These are phyloP conservation scores for Fusarium veterinarium DNA, from an alignment of 2,329 filamentous ascomycete species.

Conservation along the genomic window DNA sequence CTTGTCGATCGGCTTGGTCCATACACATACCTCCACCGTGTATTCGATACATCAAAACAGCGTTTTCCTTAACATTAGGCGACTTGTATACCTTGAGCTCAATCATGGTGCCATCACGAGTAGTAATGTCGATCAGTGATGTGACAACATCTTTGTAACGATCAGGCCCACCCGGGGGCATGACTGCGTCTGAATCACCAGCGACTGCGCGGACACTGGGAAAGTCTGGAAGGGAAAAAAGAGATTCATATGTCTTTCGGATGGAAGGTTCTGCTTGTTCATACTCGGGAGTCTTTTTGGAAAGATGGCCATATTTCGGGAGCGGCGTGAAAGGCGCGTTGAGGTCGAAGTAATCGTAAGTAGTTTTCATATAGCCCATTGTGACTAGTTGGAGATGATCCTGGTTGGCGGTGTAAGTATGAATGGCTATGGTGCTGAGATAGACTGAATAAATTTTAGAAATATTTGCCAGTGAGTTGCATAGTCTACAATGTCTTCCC, in stretches of 20 bases:
- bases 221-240: neutral
- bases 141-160: slow-evolving; percentile 24
- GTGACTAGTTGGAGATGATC: neutral
- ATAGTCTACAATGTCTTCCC: neutral
- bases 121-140: slow-evolving; percentile 21
- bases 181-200: slow-evolving; percentile 31
- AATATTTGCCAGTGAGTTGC: neutral
- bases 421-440: neutral
- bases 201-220: neutral
- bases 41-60: slow-evolving; percentile 40
- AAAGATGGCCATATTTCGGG: slow-evolving; percentile 38
- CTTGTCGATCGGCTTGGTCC: neutral
- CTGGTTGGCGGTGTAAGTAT: neutral
- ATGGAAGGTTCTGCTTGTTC: neutral
- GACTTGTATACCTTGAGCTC: slow-evolving; percentile 40
- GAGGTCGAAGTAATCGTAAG: slow-evolving; percentile 22
- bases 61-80: neutral
- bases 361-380: slow-evolving; percentile 24
- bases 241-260: neutral
- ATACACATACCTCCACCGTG: slow-evolving; percentile 40
- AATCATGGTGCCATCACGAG: slow-evolving; percentile 29
- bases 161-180: slow-evolving; percentile 34
- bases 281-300: slow-evolving; percentile 17
- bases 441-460: too few species aligned
- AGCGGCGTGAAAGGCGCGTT: slow-evolving; percentile 18